Base-by-base conservation (phyloP, 2,329 filamentous ascomycete genomes). In the Aspergillus chevalieri region DNA sequence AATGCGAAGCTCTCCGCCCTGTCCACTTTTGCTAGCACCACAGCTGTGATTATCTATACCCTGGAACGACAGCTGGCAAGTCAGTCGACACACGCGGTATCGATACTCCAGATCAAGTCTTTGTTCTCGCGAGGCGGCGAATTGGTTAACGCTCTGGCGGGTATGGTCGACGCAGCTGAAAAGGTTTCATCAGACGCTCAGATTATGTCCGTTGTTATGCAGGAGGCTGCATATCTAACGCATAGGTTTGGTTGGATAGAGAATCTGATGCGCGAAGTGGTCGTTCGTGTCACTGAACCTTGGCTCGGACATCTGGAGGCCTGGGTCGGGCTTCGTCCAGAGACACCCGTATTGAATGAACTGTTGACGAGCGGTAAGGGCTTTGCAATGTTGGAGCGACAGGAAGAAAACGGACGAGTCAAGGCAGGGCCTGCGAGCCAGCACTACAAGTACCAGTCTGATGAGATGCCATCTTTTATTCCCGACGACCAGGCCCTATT, bases 391-490 rank as follows among this genome's bases (percentile, higher is more conserved):
- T 71, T 84, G 0, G 79, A 81, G 33, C 73, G 74, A 17, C 75
- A 78, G 15, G 80, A 87, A 51, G 82, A 85, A 43, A 76, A 78
- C 52, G 81, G 79, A 1, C 74, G 80, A 17, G 76, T 84, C 57
- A 68, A 76, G 7, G 77, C 78, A 36, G 79, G 82, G 19, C 63
- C 77, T 1, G 81, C 86, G 53, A 87, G 81, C 56, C 69, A 81
- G 5, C 77, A 91, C 28, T 82, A 86, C 52, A 74, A 76, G 15
- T 71, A 66, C 43, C 54, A 54, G 19, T 52, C 57, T 19, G 73
- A 79, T 24, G 80, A 80, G 53, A 82, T 93, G 70, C 88, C 88
- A 0, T 74, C 77, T 2, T 93, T 93, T 57, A 76, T 94, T 42
- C 79, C 84, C 0, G 65, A 74, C 4, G 87, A 93, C 50, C 79